Conservation (phyloP, 192 early-diverging fungal genomes). For the Rhizoclosmatium globosum region DNA sequence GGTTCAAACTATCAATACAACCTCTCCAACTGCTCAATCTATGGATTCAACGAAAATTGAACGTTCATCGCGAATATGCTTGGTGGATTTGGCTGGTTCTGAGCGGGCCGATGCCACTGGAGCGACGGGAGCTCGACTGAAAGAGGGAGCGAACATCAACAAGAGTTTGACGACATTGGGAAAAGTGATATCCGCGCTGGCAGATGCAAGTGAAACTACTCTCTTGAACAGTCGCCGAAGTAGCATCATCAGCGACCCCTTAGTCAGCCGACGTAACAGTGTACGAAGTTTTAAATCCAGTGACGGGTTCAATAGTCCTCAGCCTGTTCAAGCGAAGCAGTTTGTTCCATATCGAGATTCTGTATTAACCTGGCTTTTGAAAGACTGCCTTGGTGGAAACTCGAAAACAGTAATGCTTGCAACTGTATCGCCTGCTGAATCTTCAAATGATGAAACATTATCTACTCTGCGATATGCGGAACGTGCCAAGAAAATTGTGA, state of each 20-base stretch:
- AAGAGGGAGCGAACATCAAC: conserved; percentile 96
- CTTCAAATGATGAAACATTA: conserved; percentile 55
- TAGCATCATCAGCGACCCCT: too few species aligned
- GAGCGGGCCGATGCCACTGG: conserved; percentile 89
- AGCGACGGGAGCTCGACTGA: conserved; percentile 82
- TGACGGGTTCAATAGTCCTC: background rate
- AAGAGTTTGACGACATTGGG: conserved; percentile 90
- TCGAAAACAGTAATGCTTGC: conserved; percentile 65
- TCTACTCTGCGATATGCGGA: conserved; percentile 89
- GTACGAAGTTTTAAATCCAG: background rate
- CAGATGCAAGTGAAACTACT: conserved; percentile 57
- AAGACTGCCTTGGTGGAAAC: conserved; percentile 66
- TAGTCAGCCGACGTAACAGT: background rate
- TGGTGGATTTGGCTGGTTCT: conserved; percentile 94
- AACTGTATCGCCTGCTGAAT: conserved; percentile 55
- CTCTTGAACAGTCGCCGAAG: background rate
- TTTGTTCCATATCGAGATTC: conserved; percentile 93
- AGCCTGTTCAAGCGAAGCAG: background rate
- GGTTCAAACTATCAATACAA: conserved; percentile 52
- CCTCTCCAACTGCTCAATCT: background rate
- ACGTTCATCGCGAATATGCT: conserved; percentile 30
- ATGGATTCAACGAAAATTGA: conserved; percentile 5
- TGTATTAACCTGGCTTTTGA: conserved; percentile 70
- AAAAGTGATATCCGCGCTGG: conserved; percentile 92
- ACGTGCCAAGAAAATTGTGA: conserved; percentile 90